phyloP scores from a whole-genome alignment of 208 protist species.

The Acanthamoeba quina region DNA sequence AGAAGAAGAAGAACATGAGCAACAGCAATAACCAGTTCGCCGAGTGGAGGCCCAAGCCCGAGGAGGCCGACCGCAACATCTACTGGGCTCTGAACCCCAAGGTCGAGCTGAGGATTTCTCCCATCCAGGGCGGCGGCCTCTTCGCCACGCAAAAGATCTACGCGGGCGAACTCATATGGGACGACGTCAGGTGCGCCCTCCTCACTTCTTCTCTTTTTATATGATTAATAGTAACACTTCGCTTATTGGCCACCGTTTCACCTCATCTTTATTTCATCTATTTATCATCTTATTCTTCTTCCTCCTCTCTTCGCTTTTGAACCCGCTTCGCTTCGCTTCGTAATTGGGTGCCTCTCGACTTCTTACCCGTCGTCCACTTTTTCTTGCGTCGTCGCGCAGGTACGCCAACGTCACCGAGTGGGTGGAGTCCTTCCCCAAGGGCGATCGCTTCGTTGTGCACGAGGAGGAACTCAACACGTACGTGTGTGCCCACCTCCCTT shows the following conservation, averaged over 20 bases:
- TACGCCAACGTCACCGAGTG: constrained; percentile 59
- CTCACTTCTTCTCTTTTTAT: background rate
- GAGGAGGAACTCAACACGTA: constrained; percentile 64
- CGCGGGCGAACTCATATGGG: constrained; percentile 60
- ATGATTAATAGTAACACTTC: background rate
- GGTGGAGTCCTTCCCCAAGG: constrained; percentile 33
- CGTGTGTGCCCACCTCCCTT: background rate
- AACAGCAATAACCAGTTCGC: background rate
- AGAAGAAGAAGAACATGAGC: constrained; percentile 18
- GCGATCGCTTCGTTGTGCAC: constrained; percentile 60
- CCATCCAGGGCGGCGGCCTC: constrained; percentile 70
- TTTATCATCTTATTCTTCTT: too few species aligned
- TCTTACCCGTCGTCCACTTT: background rate
- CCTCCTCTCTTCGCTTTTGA: too few species aligned
- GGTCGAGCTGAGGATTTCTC: constrained; percentile 70
- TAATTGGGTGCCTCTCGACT: background rate
- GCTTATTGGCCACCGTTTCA: too few species aligned
- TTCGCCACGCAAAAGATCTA: constrained; percentile 67
- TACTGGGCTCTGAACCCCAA: constrained; percentile 70
- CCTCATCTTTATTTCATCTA: background rate
- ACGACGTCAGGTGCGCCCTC: constrained; percentile 27
- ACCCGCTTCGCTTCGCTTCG: background rate
- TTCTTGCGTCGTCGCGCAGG: background rate
- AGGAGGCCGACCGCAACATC: constrained; percentile 63
- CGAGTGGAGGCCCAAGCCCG: constrained; percentile 51